These are phyloP conservation scores for Calonectria pseudoturangicola DNA, from an alignment of 2,329 filamentous ascomycete species.

Conservation along the genomic window DNA sequence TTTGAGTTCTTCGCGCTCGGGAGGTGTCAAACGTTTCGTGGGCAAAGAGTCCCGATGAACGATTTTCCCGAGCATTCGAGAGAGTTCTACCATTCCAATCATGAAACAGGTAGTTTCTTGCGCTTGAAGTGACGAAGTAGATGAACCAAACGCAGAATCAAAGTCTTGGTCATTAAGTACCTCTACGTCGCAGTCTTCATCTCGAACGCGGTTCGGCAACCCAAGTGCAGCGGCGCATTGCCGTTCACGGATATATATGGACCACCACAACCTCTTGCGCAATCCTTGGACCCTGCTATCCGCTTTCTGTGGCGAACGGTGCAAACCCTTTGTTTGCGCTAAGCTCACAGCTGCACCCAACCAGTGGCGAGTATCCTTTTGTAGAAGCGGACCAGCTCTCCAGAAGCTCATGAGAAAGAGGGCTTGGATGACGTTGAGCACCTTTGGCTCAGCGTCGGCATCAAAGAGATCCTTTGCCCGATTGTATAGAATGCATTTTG, in stretches of 20 bases:
- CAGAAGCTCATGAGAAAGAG: background rate
- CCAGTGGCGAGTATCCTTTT: background rate
- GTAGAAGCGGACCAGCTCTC: background rate
- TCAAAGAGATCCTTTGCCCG: slow-evolving; percentile 1
- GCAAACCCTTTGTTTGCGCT: background rate
- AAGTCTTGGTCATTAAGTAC: background rate
- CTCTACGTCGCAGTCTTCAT: background rate
- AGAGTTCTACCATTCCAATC: background rate
- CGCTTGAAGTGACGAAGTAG: background rate
- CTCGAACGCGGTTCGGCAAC: background rate
- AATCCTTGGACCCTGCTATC: background rate
- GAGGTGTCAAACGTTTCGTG: background rate
- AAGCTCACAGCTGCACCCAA: background rate
- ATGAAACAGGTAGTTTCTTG: background rate
- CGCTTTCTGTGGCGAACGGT: background rate
- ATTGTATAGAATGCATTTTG: background rate
- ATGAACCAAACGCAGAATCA: background rate
- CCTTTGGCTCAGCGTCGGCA: background rate
- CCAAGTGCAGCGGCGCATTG: background rate
- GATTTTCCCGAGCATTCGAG: background rate
- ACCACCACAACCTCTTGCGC: background rate
- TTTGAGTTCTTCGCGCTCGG: background rate
- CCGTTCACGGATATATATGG: background rate
- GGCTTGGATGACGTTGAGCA: background rate
- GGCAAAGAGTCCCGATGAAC: background rate